Conservation (phyloP, 805 yeast species). For the Hanseniaspora lachancei region DNA sequence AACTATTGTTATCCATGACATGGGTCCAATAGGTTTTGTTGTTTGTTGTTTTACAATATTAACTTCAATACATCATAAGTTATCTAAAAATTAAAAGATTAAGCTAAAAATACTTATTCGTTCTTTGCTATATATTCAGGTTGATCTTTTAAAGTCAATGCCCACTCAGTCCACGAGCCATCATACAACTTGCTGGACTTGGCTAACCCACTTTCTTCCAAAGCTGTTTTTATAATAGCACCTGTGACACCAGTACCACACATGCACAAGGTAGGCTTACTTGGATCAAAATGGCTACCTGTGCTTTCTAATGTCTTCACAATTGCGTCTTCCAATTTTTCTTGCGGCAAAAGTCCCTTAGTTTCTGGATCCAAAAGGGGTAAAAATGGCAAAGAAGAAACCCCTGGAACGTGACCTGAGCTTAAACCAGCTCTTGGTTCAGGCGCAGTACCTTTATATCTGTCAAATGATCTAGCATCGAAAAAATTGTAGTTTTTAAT, state of each 20-base stretch:
- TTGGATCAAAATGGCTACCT: conserved; percentile 21
- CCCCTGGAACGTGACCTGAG: conserved; percentile 81
- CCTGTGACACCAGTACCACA: conserved; percentile 98
- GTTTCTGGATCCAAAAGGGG: conserved; percentile 42
- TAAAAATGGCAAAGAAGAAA: conserved; percentile 62
- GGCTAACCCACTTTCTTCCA: conserved; percentile 36
- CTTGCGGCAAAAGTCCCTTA: conserved; percentile 5
- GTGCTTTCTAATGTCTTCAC: conserved; percentile 33
- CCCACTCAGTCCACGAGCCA: conserved; percentile 62
- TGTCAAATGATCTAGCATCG: conserved; percentile 68
- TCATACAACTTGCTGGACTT: conserved; percentile 50
- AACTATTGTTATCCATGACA: too few relatives aligned
- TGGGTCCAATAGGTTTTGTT: too few relatives aligned
- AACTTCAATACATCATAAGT: too few relatives aligned
- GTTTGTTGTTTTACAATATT: too few relatives aligned
- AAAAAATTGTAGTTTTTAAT: conserved; percentile 40
- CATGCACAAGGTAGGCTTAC: conserved; percentile 66
- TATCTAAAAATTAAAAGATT: too few relatives aligned
- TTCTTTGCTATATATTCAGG: neutral
- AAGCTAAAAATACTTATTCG: neutral
- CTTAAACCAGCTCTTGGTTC: conserved; percentile 84
- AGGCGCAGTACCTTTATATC: conserved; percentile 68
- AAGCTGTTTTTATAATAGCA: conserved; percentile 66
- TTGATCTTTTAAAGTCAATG: conserved; percentile 16
- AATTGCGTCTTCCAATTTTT: conserved; percentile 31